phyloP scores from a whole-genome alignment of 768 basidiomycete genomes.

The Boletus reticulatus region DNA sequence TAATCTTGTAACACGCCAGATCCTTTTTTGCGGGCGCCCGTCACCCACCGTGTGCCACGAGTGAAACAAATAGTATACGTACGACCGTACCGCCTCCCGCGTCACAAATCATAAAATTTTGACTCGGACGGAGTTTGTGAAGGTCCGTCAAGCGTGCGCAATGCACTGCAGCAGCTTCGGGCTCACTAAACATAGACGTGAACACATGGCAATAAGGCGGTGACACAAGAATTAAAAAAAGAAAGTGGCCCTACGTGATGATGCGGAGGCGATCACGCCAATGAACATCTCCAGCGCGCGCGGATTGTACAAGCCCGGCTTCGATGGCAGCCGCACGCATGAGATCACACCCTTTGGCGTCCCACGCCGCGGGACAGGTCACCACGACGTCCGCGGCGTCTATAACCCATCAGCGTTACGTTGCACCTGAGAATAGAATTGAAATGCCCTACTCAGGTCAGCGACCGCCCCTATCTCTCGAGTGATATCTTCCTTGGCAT shows the following conservation, averaged over 20 bases:
- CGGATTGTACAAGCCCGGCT: conserved; percentile 75
- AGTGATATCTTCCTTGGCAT: conserved; percentile 84
- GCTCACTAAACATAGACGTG: conserved; percentile 41
- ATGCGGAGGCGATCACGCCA: conserved; percentile 84
- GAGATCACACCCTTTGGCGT: conserved; percentile 78
- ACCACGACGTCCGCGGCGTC: conserved; percentile 84
- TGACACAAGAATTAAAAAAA: neutral
- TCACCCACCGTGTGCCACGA: conserved; percentile 1
- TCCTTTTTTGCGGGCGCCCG: conserved; percentile 25
- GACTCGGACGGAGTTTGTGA: conserved; percentile 73
- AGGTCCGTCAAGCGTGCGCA: conserved; percentile 80
- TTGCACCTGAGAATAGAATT: neutral
- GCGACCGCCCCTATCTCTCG: conserved; percentile 84
- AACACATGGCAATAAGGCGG: neutral
- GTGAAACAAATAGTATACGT: conserved; percentile 25
- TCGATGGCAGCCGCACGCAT: conserved; percentile 84
- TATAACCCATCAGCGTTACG: conserved; percentile 27
- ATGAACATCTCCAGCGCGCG: conserved; percentile 62
- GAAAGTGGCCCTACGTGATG: conserved; percentile 54
- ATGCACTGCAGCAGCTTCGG: conserved; percentile 90
- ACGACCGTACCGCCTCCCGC: conserved; percentile 82
- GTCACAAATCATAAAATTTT: conserved; percentile 91
- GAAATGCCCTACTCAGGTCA: conserved; percentile 61
- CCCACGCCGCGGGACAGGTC: conserved; percentile 91
- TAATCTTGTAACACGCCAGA: conserved; percentile 69